These are phyloP conservation scores for Diaporthe ilicicola DNA, from an alignment of 2,329 filamentous ascomycete genomes.

Conservation along the genomic window DNA sequence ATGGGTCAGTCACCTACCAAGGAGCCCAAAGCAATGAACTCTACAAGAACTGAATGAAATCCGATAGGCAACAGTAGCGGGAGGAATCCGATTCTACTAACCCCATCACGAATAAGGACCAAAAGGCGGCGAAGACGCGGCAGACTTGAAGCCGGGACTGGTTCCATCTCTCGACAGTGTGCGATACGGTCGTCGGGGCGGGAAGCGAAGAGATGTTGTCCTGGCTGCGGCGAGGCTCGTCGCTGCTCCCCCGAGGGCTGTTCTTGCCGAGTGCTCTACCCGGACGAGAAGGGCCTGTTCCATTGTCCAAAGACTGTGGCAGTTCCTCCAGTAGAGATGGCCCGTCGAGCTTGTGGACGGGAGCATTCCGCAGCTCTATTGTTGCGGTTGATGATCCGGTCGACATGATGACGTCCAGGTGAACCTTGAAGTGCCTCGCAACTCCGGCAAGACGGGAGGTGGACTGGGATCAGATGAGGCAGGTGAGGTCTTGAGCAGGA, in stretches of 20 bases:
- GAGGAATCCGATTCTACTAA: too few relatives aligned
- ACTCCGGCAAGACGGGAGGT: too few relatives aligned
- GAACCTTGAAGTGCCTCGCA: not conserved
- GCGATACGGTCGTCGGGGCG: slow-evolving; percentile 17
- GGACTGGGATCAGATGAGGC: not conserved
- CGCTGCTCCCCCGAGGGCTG: not conserved
- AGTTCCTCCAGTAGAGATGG: not conserved
- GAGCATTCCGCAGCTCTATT: slow-evolving; percentile 25
- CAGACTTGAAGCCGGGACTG: slow-evolving; percentile 56
- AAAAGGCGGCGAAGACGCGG: slow-evolving; percentile 62
- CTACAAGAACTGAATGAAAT: too few relatives aligned
- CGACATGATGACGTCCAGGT: not conserved
- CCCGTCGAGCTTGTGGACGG: not conserved
- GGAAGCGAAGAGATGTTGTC: slow-evolving; percentile 29
- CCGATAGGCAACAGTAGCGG: too few relatives aligned
- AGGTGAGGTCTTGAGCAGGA: too few relatives aligned
- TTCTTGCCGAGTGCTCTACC: not conserved
- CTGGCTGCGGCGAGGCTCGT: not conserved
- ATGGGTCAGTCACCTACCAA: too few relatives aligned
- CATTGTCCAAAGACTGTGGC: not conserved
- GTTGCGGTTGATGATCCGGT: slow-evolving; percentile 12
- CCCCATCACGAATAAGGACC: slow-evolving; percentile 65
- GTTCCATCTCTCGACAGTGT: slow-evolving; percentile 53
- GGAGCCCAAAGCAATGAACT: too few relatives aligned
- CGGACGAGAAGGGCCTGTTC: not conserved